Conservation (phyloP, 352 stramenopile genomes). For the Globisporangium camurandrum region DNA sequence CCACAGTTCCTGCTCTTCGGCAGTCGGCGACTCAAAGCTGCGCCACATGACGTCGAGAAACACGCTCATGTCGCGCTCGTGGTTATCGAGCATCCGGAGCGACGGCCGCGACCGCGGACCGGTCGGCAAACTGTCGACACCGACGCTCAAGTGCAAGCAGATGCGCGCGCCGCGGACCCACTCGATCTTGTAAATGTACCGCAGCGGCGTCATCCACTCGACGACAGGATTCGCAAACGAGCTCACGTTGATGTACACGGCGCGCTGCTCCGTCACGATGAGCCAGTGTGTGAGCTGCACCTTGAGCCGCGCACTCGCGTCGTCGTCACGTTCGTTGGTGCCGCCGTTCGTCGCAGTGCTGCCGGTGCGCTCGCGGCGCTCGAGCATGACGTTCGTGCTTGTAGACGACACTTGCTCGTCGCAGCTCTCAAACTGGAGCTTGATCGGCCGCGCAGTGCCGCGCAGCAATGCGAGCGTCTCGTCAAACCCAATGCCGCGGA, state of each 20-base stretch:
- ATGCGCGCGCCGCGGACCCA: conserved; percentile 57
- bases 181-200: conserved; percentile 80
- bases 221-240: conserved; percentile 70
- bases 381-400: conserved; percentile 1
- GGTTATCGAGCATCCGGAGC: conserved; percentile 57
- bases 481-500: conserved; percentile 80
- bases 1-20: conserved; percentile 84
- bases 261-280: conserved; percentile 83
- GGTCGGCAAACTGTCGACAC: conserved; percentile 78
- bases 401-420: conserved; percentile 52
- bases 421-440: conserved; percentile 73
- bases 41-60: conserved; percentile 87
- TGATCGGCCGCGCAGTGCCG: conserved; percentile 61
- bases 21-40: conserved; percentile 72
- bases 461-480: conserved; percentile 75
- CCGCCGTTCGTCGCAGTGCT: conserved; percentile 8
- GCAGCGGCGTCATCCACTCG: conserved; percentile 86
- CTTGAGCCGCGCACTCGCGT: conserved; percentile 37
- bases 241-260: conserved; percentile 80
- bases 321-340: conserved; percentile 9
- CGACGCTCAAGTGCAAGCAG: conserved; percentile 73
- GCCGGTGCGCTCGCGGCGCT: background rate
- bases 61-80: conserved; percentile 82
- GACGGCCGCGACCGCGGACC: conserved; percentile 64
- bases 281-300: conserved; percentile 81